Base-by-base conservation (phyloP, 23 red algal species). In the Agarophyton chilense region DNA sequence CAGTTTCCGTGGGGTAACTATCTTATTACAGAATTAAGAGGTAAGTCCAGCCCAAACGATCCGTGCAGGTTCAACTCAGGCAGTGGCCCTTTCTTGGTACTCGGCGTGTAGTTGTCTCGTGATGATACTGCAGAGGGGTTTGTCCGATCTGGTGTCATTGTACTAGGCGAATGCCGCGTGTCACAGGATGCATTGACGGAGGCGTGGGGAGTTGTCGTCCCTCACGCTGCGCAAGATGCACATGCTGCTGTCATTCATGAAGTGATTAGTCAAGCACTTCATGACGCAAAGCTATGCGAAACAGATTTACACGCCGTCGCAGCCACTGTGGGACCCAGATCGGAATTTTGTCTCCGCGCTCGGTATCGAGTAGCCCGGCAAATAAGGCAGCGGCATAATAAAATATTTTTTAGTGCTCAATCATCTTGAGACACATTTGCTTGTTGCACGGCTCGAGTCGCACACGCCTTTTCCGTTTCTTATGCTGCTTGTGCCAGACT, bases 41-140 rank as follows among this genome's bases (percentile, higher is more conserved):
- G 86, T 42, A 90, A 90, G 35, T 65, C 57, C 31, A 32, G 18
- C 1, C 61, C 66, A 10, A 66, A 73, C 18, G 71, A 80, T 61
- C 86, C 86, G 14, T 12, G 14, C 1, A 66, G 76, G 21, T 90
- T 55, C 61, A 33, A 24, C 42, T 24, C 62, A n/a, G 36, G 47
- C 26, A 28, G 35, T n/a, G 60, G n/a, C n/a, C n/a, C n/a, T n/a
- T n/a, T n/a, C n/a, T n/a, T n/a, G n/a, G n/a, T n/a, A n/a, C n/a
- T n/a, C 0, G 96, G 96, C 60, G 92, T 98, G 22, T 93, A 98
- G 77, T 93, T 87, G 38, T 94, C 91, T 34, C 95, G 96, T 72
- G 96, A 98, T 68, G 96, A 98, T 49, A 98, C 96, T 14, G 96
- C 93, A 1, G 96, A 87, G 24, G 96, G 93, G 19, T 72, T 98